phyloP scores from a whole-genome alignment of 192 early-diverging fungal species.

The Backusella morwellensis region DNA sequence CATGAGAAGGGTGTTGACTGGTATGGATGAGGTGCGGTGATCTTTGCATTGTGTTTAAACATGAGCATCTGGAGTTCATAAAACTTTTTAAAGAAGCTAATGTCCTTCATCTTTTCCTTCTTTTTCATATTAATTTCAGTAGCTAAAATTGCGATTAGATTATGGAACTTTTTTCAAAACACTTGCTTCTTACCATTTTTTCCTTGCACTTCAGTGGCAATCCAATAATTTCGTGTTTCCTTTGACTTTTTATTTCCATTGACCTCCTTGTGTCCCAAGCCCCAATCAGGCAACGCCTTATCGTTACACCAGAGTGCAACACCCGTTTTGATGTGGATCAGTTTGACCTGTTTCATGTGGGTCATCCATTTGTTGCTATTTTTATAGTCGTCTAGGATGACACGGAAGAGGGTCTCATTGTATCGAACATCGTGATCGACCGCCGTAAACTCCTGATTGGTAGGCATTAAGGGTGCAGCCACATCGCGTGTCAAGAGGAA shows the following conservation, averaged over 20 bases:
- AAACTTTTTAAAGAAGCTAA: constrained; percentile 80
- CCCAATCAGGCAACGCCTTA: constrained; percentile 83
- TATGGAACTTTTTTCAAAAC: not conserved
- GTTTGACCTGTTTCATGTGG: constrained; percentile 60
- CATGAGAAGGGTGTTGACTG: constrained; percentile 78
- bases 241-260: constrained; percentile 88
- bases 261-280: constrained; percentile 81
- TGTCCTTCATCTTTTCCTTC: constrained; percentile 51
- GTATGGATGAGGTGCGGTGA: constrained; percentile 93
- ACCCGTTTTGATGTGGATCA: constrained; percentile 76
- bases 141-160: constrained; percentile 20
- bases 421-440: constrained; percentile 48
- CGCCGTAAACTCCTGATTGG: constrained; percentile 68
- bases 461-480: constrained; percentile 58
- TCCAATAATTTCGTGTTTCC: constrained; percentile 77
- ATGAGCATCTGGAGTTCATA: constrained; percentile 86
- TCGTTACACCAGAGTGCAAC: constrained; percentile 78
- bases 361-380: constrained; percentile 51
- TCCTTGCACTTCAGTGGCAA: constrained; percentile 73
- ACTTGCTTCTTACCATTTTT: constrained; percentile 54
- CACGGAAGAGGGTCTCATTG: constrained; percentile 60
- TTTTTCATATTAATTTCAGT: constrained; percentile 44
- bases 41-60: constrained; percentile 86
- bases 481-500: constrained; percentile 65
- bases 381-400: constrained; percentile 55